These are phyloP conservation scores for Saturnispora saitoi DNA, from an alignment of 805 yeast genomes.

Conservation along the genomic window DNA sequence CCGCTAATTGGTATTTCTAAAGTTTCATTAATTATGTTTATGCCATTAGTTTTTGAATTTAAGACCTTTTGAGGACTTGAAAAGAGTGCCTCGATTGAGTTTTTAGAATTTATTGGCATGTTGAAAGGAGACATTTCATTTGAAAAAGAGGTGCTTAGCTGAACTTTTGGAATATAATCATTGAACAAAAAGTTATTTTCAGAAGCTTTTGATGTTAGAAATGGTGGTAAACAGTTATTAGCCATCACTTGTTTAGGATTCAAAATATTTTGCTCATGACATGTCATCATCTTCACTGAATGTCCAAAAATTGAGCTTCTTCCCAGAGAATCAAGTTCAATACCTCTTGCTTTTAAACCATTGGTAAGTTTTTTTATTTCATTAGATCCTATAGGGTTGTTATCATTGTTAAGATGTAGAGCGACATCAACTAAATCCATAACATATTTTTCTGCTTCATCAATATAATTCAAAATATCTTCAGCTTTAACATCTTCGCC, in stretches of 20 bases:
- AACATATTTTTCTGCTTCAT: constrained; percentile 7
- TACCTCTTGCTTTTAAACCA: constrained; percentile 3
- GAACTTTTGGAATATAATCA: background rate
- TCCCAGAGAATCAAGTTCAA: constrained; percentile 2
- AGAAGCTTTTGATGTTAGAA: background rate
- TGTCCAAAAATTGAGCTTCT: constrained; percentile 4
- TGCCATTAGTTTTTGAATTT: background rate
- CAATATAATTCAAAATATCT: constrained; percentile 6
- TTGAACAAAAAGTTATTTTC: background rate
- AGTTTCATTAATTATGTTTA: background rate
- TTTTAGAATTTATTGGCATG: background rate
- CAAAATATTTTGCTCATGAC: constrained; percentile 1
- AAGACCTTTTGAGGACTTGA: constrained; percentile 1
- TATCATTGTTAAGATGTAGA: background rate
- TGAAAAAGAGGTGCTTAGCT: background rate
- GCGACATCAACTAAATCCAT: constrained; percentile 5
- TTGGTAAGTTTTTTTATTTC: background rate
- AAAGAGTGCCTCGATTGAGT: background rate
- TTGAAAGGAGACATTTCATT: background rate
- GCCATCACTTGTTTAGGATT: background rate
- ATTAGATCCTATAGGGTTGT: background rate
- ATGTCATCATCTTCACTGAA: background rate
- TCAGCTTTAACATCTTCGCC: background rate
- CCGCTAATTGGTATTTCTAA: background rate
- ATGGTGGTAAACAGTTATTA: background rate